phyloP scores from a whole-genome alignment of 805 yeast species.

The Candida maesae region DNA sequence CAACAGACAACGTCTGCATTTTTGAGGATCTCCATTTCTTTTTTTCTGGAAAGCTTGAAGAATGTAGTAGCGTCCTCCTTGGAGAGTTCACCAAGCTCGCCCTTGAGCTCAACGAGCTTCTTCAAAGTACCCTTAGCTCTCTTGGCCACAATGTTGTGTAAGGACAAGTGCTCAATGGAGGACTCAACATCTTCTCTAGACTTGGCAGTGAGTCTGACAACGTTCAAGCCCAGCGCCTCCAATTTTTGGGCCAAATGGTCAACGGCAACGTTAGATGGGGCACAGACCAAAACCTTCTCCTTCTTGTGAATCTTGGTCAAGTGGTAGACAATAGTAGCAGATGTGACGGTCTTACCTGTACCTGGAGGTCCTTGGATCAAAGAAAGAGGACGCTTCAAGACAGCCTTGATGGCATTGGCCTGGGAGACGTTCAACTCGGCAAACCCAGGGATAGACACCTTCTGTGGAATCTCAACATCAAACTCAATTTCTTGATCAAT shows the following conservation, averaged over 20 bases:
- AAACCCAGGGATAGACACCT: slow-evolving; percentile 55
- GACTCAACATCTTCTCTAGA: slow-evolving; percentile 79
- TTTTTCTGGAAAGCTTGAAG: slow-evolving; percentile 36
- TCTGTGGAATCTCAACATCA: slow-evolving; percentile 56
- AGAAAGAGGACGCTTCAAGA: slow-evolving; percentile 66
- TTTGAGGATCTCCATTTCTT: slow-evolving; percentile 48
- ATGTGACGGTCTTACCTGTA: slow-evolving; percentile 92
- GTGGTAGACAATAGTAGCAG: slow-evolving; percentile 83
- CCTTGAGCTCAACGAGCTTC: slow-evolving; percentile 53
- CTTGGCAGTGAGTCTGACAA: slow-evolving; percentile 72
- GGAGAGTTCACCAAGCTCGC: slow-evolving; percentile 67
- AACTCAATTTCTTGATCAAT: slow-evolving; percentile 60
- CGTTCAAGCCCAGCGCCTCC: slow-evolving; percentile 65
- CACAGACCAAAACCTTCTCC: slow-evolving; percentile 77
- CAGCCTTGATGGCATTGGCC: slow-evolving; percentile 67
- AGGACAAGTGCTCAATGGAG: slow-evolving; percentile 51
- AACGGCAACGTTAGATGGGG: slow-evolving; percentile 94
- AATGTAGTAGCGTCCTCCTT: slow-evolving; percentile 46
- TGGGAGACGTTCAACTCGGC: slow-evolving; percentile 65
- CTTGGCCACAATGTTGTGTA: slow-evolving; percentile 48
- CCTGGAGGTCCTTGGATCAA: slow-evolving; percentile 96
- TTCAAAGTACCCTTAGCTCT: slow-evolving; percentile 53
- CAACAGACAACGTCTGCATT: slow-evolving; percentile 78
- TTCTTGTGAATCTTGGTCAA: slow-evolving; percentile 56
- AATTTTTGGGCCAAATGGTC: slow-evolving; percentile 82